phyloP scores from a whole-genome alignment of 1,284 basidiomycete genomes.

The Ganoderma lucidum region DNA sequence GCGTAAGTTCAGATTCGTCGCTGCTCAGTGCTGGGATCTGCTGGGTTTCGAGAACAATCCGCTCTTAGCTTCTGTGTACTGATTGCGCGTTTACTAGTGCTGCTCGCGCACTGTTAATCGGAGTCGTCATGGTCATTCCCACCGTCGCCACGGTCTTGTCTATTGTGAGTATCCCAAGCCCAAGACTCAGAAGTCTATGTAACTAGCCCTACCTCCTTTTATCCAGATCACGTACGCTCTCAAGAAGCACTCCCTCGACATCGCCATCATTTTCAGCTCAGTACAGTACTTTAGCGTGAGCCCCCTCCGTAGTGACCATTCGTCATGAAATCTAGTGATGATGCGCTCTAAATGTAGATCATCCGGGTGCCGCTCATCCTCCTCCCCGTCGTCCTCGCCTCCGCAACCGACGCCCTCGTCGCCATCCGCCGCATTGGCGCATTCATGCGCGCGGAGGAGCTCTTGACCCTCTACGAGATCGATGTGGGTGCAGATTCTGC shows the following conservation, averaged over 20 bases:
- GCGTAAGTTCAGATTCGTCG: conserved; percentile 49
- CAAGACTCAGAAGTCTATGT: not conserved
- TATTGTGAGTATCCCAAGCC: conserved; percentile 55
- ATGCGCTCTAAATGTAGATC: conserved; percentile 47
- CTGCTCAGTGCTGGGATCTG: not conserved
- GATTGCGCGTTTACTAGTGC: not conserved
- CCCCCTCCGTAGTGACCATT: not conserved
- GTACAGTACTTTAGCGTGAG: conserved; percentile 80
- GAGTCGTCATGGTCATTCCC: conserved; percentile 68
- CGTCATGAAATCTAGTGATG: too few species aligned
- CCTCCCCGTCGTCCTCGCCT: conserved; percentile 60
- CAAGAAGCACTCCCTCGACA: conserved; percentile 68
- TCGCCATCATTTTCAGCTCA: conserved; percentile 78
- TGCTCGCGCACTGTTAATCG: conserved; percentile 62
- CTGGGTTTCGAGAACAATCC: not conserved
- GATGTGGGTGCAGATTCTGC: conserved; percentile 54
- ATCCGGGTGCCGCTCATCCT: conserved; percentile 61
- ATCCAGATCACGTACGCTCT: conserved; percentile 73
- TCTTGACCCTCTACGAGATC: conserved; percentile 58
- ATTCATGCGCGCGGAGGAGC: conserved; percentile 73
- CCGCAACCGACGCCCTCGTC: conserved; percentile 65
- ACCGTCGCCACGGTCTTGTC: conserved; percentile 69
- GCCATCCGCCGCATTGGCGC: conserved; percentile 65
- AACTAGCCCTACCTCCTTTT: not conserved
- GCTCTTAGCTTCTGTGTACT: not conserved